A percentile compares a stretch with the other conserved stretches of the same genome.
These are phyloP conservation scores for Psilocybe azurescens DNA, from an alignment of 768 basidiomycete species.

Conservation along the genomic window DNA sequence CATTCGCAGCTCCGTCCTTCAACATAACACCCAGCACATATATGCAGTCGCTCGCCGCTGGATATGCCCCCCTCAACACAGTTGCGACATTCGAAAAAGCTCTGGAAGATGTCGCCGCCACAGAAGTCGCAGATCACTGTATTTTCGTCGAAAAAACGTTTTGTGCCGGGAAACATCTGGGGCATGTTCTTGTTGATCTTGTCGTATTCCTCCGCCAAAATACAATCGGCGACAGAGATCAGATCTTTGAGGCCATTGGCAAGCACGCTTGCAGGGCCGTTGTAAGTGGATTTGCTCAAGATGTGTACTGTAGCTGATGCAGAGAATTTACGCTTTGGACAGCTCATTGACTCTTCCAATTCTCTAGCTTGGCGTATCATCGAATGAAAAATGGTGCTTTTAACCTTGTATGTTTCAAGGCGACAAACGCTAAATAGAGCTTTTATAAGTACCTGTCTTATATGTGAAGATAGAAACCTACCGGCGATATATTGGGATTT, in stretches of 20 bases:
- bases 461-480: constrained; percentile 31
- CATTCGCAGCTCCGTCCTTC: constrained; percentile 82
- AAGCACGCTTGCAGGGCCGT: constrained; percentile 11
- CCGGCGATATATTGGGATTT: constrained; percentile 84
- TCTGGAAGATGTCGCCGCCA: constrained; percentile 80
- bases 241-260: constrained; percentile 37
- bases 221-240: constrained; percentile 52
- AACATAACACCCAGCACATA: constrained; percentile 73
- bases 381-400: constrained; percentile 64
- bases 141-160: constrained; percentile 22
- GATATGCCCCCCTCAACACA: constrained; percentile 40
- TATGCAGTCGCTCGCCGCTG: constrained; percentile 53
- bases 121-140: constrained; percentile 77
- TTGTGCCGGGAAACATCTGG: constrained; percentile 8
- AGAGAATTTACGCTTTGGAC: background rate
- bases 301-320: background rate
- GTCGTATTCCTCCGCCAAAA: constrained; percentile 54
- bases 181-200: constrained; percentile 12
- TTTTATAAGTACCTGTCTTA: background rate
- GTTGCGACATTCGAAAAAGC: constrained; percentile 71
- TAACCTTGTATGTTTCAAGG: constrained; percentile 76
- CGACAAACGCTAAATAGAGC: constrained; percentile 69
- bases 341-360: constrained; percentile 14
- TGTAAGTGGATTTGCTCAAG: background rate
- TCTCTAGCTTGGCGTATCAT: constrained; percentile 42